phyloP scores from a whole-genome alignment of 352 stramenopile species.

The Phytophthora agathidicida region DNA sequence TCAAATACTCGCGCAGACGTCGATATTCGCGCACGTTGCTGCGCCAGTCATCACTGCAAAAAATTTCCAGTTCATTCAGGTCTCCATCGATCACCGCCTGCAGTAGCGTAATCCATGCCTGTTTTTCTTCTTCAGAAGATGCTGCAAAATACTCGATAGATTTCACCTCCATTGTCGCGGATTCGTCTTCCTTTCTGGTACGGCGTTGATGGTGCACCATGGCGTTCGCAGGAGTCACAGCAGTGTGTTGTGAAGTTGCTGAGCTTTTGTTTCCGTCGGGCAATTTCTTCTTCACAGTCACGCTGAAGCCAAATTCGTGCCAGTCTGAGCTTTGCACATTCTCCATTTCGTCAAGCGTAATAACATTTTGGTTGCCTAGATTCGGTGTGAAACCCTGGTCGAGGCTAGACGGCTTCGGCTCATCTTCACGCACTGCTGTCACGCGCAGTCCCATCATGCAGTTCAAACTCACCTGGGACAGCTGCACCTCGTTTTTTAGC shows the following conservation, averaged over 20 bases:
- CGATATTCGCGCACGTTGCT: slow-evolving; percentile 88
- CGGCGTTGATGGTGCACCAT: slow-evolving; percentile 45
- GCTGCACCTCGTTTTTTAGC: slow-evolving; percentile 79
- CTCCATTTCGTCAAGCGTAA: slow-evolving; percentile 86
- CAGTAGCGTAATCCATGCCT: slow-evolving; percentile 73
- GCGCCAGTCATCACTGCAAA: slow-evolving; percentile 90
- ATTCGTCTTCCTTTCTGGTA: slow-evolving; percentile 34
- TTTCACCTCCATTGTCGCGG: slow-evolving; percentile 34
- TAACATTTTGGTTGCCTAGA: slow-evolving; percentile 66
- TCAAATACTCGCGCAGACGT: slow-evolving; percentile 74
- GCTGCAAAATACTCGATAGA: slow-evolving; percentile 82
- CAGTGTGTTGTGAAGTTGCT: slow-evolving; percentile 13
- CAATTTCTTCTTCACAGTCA: slow-evolving; percentile 72
- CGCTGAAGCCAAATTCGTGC: slow-evolving; percentile 74
- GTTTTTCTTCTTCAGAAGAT: slow-evolving; percentile 62
- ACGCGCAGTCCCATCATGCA: slow-evolving; percentile 89
- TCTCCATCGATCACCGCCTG: slow-evolving; percentile 82
- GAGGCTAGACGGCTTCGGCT: slow-evolving; percentile 26
- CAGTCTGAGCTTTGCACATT: slow-evolving; percentile 71
- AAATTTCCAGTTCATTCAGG: slow-evolving; percentile 84
- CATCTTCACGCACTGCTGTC: slow-evolving; percentile 58
- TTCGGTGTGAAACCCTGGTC: slow-evolving; percentile 64
- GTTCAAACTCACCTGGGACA: slow-evolving; percentile 75
- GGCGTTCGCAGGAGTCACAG: slow-evolving; percentile 23
- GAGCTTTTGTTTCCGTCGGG: slow-evolving; percentile 21